phyloP scores from a whole-genome alignment of 352 stramenopile genomes.

The Pythium folliculosum region DNA sequence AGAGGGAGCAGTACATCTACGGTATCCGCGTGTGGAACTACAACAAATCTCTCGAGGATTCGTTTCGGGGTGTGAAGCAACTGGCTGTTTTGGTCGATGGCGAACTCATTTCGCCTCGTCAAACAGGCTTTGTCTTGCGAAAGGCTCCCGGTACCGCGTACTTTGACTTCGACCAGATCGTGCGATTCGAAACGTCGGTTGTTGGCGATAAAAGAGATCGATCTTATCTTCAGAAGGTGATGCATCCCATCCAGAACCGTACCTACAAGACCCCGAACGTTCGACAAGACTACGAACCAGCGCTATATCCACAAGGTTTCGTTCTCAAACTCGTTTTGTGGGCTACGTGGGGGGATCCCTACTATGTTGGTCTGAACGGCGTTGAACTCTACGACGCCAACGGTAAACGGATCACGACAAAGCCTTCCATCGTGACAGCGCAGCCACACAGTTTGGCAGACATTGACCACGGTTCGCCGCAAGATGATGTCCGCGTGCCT shows the following conservation, averaged over 20 bases:
- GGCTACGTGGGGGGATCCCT: slow-evolving; percentile 83
- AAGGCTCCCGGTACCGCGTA: slow-evolving; percentile 71
- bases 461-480: slow-evolving; percentile 25
- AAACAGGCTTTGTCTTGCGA: slow-evolving; percentile 66
- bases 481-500: slow-evolving; percentile 49
- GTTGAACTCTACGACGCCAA: slow-evolving; percentile 76
- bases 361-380: slow-evolving; percentile 82
- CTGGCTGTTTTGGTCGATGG: slow-evolving; percentile 54
- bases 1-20: slow-evolving; percentile 51
- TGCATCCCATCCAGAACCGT: slow-evolving; percentile 39
- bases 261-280: slow-evolving; percentile 79
- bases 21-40: slow-evolving; percentile 83
- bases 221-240: slow-evolving; percentile 42
- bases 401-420: slow-evolving; percentile 41
- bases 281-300: slow-evolving; percentile 86
- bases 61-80: slow-evolving; percentile 67
- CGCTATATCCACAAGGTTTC: slow-evolving; percentile 80
- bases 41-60: slow-evolving; percentile 80
- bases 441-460: slow-evolving; percentile 63
- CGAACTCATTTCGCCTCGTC: slow-evolving; percentile 46
- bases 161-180: slow-evolving; percentile 78
- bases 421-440: slow-evolving; percentile 46
- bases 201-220: slow-evolving; percentile 18
- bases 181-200: slow-evolving; percentile 40
- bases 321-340: slow-evolving; percentile 84